These are phyloP conservation scores for Starmerella riodocensis DNA, from an alignment of 805 yeast genomes.

Conservation along the genomic window DNA sequence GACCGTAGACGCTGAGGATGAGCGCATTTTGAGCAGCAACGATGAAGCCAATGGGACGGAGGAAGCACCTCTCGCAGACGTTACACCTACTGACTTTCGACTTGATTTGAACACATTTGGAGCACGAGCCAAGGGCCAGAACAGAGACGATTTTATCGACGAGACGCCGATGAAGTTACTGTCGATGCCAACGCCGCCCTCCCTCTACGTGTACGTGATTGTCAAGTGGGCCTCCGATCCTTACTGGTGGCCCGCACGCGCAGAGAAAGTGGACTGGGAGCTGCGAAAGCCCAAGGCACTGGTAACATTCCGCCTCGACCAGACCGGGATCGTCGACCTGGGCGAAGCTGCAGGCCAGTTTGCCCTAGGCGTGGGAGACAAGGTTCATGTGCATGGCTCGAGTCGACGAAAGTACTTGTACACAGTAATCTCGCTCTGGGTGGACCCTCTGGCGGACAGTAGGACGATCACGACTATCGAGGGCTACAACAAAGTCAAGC, in stretches of 20 bases:
- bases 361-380: constrained; percentile 9
- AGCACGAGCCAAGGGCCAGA: background rate
- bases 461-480: background rate
- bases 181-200: constrained; percentile 3
- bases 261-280: constrained; percentile 5
- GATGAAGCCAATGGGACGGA: background rate
- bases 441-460: background rate
- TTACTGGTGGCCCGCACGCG: constrained; percentile 17
- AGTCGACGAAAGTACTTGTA: background rate
- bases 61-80: background rate
- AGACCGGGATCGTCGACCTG: constrained; percentile 9
- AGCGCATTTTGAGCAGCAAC: constrained; percentile 1
- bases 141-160: constrained; percentile 3
- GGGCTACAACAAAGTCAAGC: background rate
- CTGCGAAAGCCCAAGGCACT: background rate
- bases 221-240: constrained; percentile 7
- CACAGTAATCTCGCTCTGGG: background rate
- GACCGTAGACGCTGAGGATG: background rate
- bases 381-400: constrained; percentile 5
- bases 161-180: constrained; percentile 14
- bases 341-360: background rate
- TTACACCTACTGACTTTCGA: background rate
- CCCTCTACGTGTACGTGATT: constrained; percentile 5
- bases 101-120: background rate
- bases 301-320: constrained; percentile 12